These are phyloP conservation scores for Medicago ruthenica DNA, from an alignment of 306 rosid species.

Conservation along the genomic window DNA sequence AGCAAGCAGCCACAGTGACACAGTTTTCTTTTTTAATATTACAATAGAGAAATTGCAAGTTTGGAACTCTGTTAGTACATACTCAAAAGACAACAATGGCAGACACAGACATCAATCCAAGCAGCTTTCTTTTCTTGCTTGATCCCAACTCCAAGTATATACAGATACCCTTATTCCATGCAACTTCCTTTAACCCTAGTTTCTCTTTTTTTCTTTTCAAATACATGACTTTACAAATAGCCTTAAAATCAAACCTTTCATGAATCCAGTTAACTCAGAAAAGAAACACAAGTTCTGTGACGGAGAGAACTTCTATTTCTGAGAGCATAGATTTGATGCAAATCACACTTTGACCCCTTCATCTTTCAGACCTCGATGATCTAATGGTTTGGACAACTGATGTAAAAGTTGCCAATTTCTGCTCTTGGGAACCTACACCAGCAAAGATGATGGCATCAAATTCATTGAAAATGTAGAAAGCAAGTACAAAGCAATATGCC, in stretches of 20 bases:
- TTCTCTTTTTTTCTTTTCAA: not conserved
- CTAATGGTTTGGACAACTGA: slow-evolving; percentile 67
- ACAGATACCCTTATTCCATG: too few relatives aligned
- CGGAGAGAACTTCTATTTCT: slow-evolving; percentile 33
- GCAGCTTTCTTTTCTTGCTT: too few relatives aligned
- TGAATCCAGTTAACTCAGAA: not conserved
- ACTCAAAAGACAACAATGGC: too few relatives aligned
- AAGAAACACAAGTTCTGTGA: not conserved
- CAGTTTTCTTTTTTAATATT: too few relatives aligned
- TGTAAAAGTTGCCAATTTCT: slow-evolving; percentile 55
- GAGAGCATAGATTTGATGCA: slow-evolving; percentile 32
- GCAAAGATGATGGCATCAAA: slow-evolving; percentile 56
- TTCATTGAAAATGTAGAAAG: slow-evolving; percentile 43
- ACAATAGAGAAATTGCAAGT: too few relatives aligned
- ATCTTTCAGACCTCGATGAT: slow-evolving; percentile 66
- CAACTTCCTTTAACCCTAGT: not conserved
- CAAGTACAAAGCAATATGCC: slow-evolving; percentile 65
- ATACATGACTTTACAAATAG: slow-evolving; percentile 24
- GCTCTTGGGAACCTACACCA: slow-evolving; percentile 62
- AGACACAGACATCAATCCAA: too few relatives aligned
- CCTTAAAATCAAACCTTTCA: not conserved
- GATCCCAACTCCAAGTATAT: too few relatives aligned
- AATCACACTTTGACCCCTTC: slow-evolving; percentile 57
- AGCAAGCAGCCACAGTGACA: too few relatives aligned
- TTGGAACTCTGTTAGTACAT: too few relatives aligned